Conservation (phyloP, 441 rosid species). For the Raphanus hybrid region DNA sequence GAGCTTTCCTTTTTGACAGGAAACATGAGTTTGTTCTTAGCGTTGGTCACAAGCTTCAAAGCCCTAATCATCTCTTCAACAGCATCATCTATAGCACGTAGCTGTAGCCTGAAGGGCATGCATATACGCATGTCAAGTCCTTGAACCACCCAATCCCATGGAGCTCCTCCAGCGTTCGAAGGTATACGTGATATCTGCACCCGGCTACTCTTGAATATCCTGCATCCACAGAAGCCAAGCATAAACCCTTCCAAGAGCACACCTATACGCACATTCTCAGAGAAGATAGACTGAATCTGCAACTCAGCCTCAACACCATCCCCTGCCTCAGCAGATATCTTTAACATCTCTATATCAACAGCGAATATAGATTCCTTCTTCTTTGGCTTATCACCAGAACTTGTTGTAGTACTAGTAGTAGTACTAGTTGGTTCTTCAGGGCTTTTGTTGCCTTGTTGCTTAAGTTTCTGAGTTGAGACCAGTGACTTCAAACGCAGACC, state of each 20-base stretch:
- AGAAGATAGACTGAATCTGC: slow-evolving; percentile 96
- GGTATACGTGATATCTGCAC: slow-evolving; percentile 97
- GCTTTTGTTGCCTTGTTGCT: slow-evolving; percentile 41
- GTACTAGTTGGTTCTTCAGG: slow-evolving; percentile 41
- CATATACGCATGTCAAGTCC: slow-evolving; percentile 86
- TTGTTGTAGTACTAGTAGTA: slow-evolving; percentile 7
- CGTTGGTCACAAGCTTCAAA: slow-evolving; percentile 79
- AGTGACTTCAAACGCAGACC: slow-evolving; percentile 72
- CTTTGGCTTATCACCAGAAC: slow-evolving; percentile 58
- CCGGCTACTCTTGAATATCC: slow-evolving; percentile 82
- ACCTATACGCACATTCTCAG: slow-evolving; percentile 97
- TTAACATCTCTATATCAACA: slow-evolving; percentile 89
- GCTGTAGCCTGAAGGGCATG: slow-evolving; percentile 88
- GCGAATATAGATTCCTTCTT: slow-evolving; percentile 93
- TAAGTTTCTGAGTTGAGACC: slow-evolving; percentile 65
- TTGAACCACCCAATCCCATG: slow-evolving; percentile 99
- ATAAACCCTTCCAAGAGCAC: slow-evolving; percentile 95
- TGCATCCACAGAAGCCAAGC: slow-evolving; percentile 76
- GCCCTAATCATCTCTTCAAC: slow-evolving; percentile 95
- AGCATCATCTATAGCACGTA: slow-evolving; percentile 98
- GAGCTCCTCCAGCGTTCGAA: slow-evolving; percentile 54
- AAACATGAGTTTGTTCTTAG: slow-evolving; percentile 65
- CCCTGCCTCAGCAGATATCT: slow-evolving; percentile 86
- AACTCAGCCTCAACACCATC: slow-evolving; percentile 89
- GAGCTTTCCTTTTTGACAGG: slow-evolving; percentile 73